phyloP scores from a whole-genome alignment of 768 basidiomycete genomes.

The Exidia glandulosa region DNA sequence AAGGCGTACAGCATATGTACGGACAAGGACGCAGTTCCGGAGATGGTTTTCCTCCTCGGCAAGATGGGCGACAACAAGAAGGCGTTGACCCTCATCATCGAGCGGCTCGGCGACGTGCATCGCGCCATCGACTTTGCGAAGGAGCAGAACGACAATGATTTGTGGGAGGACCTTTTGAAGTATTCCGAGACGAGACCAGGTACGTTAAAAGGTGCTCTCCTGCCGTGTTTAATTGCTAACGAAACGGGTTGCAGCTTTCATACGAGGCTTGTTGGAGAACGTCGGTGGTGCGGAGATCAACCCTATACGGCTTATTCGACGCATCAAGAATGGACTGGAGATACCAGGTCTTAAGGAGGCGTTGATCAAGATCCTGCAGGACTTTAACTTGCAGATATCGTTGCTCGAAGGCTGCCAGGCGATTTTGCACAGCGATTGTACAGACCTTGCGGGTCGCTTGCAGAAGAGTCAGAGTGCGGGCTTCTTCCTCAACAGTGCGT shows the following conservation, averaged over 20 bases:
- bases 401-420: slow-evolving; percentile 85
- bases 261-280: slow-evolving; percentile 88
- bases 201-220: slow-evolving; percentile 22
- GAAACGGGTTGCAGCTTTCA: slow-evolving; percentile 52
- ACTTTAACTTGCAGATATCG: slow-evolving; percentile 90
- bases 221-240: background rate
- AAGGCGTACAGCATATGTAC: slow-evolving; percentile 79
- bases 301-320: slow-evolving; percentile 84
- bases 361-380: slow-evolving; percentile 91
- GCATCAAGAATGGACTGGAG: slow-evolving; percentile 92
- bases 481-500: slow-evolving; percentile 63
- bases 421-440: slow-evolving; percentile 76
- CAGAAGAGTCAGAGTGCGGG: slow-evolving; percentile 72
- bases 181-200: slow-evolving; percentile 92
- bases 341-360: slow-evolving; percentile 92
- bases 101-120: slow-evolving; percentile 85
- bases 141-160: slow-evolving; percentile 90
- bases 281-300: slow-evolving; percentile 86
- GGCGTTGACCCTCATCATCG: slow-evolving; percentile 89
- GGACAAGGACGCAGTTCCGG: slow-evolving; percentile 75
- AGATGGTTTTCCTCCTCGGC: slow-evolving; percentile 96
- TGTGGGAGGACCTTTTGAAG: slow-evolving; percentile 92
- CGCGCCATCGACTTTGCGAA: slow-evolving; percentile 96
- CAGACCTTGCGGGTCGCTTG: slow-evolving; percentile 54
- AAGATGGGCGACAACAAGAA: slow-evolving; percentile 97